Percentiles rank a stretch among this genome's conserved stretches.
phyloP scores from a whole-genome alignment of 176 grass and related monocot species.

The Triticum urartu region DNA sequence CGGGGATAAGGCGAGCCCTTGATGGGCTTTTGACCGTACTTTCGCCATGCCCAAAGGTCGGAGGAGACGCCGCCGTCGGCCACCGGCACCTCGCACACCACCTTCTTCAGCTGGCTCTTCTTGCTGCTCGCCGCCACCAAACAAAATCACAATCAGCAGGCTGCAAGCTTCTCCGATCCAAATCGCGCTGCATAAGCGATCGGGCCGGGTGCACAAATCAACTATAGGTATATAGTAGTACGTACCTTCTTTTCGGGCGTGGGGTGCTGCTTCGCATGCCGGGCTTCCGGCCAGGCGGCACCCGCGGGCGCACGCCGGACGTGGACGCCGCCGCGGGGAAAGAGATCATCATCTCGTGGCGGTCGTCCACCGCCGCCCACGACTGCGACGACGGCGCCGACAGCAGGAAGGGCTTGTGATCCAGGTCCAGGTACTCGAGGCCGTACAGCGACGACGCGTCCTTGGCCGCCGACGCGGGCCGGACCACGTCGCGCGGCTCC shows the following conservation, averaged over 20 bases:
- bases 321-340: slow-evolving; percentile 34
- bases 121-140: slow-evolving; percentile 39
- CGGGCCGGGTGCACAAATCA: too few species aligned
- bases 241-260: slow-evolving; percentile 47
- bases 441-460: slow-evolving; percentile 23
- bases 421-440: slow-evolving; percentile 41
- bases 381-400: neutral
- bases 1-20: slow-evolving; percentile 96
- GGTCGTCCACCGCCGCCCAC: slow-evolving; percentile 11
- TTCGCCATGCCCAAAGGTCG: slow-evolving; percentile 98
- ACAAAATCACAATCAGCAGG: neutral
- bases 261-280: slow-evolving; percentile 18
- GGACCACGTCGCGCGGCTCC: neutral
- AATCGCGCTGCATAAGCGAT: neutral
- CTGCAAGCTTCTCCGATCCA: neutral
- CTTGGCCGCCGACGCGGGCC: neutral
- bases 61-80: slow-evolving; percentile 60
- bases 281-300: slow-evolving; percentile 34
- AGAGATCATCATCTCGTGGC: slow-evolving; percentile 47
- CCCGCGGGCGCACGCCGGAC: slow-evolving; percentile 12
- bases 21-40: slow-evolving; percentile 99
- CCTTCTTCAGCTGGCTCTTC: slow-evolving; percentile 88
- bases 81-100: slow-evolving; percentile 78
- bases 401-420: slow-evolving; percentile 28
- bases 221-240: too few species aligned